phyloP scores from a whole-genome alignment of 176 grass and related monocot genomes.

The Avena insularis region DNA sequence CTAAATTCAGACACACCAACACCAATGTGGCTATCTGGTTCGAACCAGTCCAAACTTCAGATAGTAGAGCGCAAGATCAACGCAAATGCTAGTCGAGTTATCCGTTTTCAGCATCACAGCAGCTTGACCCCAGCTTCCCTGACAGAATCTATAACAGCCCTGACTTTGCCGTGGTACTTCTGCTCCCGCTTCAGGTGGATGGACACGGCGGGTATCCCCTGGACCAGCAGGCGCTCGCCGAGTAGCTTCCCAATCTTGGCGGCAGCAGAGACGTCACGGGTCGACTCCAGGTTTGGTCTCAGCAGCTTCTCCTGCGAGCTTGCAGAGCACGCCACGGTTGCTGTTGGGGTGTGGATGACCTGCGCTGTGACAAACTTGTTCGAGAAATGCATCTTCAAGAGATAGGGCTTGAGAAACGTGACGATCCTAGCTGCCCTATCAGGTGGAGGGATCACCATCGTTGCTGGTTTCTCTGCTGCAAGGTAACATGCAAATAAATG shows the following conservation, averaged over 20 bases:
- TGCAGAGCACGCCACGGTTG: slow-evolving; percentile 62
- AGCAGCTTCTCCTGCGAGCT: slow-evolving; percentile 83
- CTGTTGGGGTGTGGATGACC: slow-evolving; percentile 72
- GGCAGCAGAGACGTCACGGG: slow-evolving; percentile 68
- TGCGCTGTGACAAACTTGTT: slow-evolving; percentile 73
- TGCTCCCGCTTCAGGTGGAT: slow-evolving; percentile 79
- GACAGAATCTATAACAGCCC: slow-evolving; percentile 71
- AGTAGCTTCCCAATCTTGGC: slow-evolving; percentile 79
- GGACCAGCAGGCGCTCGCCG: slow-evolving; percentile 73
- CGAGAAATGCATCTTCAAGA: slow-evolving; percentile 84
- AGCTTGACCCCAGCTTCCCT: slow-evolving; percentile 80
- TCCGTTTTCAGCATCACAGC: slow-evolving; percentile 44
- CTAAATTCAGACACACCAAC: neutral
- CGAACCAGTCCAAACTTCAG: neutral
- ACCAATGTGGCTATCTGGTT: neutral
- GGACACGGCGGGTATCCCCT: slow-evolving; percentile 81
- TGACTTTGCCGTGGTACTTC: slow-evolving; percentile 88
- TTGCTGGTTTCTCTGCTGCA: slow-evolving; percentile 12
- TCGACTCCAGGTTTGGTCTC: slow-evolving; percentile 69
- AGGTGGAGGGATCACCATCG: slow-evolving; percentile 80
- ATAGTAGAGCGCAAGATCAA: neutral
- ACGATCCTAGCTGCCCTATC: slow-evolving; percentile 58
- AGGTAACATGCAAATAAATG: neutral
- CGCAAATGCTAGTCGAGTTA: neutral
- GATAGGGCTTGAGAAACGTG: slow-evolving; percentile 70